A percentile compares a stretch with the other conserved stretches of the same genome.
Evolutionary conservation across 208 protist genomes (phyloP).

Genomic region (Leishmania aethiopica): DNA sequence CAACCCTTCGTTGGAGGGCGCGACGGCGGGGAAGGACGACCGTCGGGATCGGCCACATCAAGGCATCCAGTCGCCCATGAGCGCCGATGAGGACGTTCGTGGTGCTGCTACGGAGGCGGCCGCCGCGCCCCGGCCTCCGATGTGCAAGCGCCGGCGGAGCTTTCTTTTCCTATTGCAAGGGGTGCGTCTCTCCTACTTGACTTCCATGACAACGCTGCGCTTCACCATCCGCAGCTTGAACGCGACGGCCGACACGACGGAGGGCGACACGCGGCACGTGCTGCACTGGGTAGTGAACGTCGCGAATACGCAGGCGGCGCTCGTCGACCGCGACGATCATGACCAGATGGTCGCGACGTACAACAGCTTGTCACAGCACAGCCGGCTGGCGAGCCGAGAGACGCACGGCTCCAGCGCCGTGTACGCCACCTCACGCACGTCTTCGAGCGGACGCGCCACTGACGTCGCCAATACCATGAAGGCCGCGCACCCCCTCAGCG

Average conservation of each 20-base stretch:
- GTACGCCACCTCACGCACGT: not conserved
- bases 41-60: no score
- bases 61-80: not conserved
- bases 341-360: conserved; percentile 55
- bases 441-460: not conserved
- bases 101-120: not conserved
- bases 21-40: not conserved
- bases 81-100: not conserved
- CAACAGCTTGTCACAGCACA: conserved; percentile 13
- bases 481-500: conserved; percentile 56
- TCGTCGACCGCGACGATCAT: conserved; percentile 88
- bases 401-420: not conserved
- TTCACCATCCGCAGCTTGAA: conserved; percentile 63
- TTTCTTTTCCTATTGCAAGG: conserved; percentile 78
- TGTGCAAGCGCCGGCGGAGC: conserved; percentile 23
- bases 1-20: not conserved
- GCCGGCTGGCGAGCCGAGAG: not conserved
- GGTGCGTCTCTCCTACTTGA: conserved; percentile 75
- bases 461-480: conserved; percentile 31
- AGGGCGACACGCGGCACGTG: conserved; percentile 30
- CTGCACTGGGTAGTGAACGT: conserved; percentile 70
- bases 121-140: not conserved
- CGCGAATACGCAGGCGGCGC: conserved; percentile 62
- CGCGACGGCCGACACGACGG: conserved; percentile 50
- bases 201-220: conserved; percentile 81